A percentile compares a stretch with the other conserved stretches of the same genome.
Evolutionary conservation across 768 basidiomycete genomes (phyloP).

Genomic region (button mushroom (Agaricus bisporus)): DNA sequence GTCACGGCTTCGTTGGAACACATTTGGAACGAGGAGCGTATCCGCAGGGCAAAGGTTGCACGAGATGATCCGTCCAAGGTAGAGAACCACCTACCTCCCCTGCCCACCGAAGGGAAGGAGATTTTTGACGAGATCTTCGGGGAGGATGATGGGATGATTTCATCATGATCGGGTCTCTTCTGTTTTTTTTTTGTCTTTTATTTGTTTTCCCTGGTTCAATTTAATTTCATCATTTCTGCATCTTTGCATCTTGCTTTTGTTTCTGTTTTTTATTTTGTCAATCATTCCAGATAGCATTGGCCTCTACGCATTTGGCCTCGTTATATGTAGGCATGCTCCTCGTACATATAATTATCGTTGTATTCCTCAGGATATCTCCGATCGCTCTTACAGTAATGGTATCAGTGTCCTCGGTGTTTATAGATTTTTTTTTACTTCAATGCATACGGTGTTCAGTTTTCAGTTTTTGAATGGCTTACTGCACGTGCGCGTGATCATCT

Average conservation of each 20-base stretch:
- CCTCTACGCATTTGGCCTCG: background rate
- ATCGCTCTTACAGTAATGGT: background rate
- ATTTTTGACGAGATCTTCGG: conserved; percentile 74
- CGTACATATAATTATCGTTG: conserved; percentile 3
- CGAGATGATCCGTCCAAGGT: conserved; percentile 48
- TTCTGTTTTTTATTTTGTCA: conserved; percentile 9
- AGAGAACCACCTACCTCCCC: conserved; percentile 50
- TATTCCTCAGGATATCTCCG: conserved; percentile 5
- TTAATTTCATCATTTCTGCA: background rate
- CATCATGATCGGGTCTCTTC: conserved; percentile 40
- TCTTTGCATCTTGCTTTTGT: background rate
- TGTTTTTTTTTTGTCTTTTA: background rate
- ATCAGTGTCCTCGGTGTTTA: background rate
- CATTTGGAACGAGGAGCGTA: conserved; percentile 85
- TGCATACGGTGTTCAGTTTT: no score
- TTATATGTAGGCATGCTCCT: conserved; percentile 10
- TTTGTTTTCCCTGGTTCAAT: conserved; percentile 2
- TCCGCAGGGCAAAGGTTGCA: conserved; percentile 56
- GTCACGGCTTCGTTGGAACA: conserved; percentile 69
- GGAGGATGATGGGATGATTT: conserved; percentile 73
- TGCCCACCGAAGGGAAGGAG: conserved; percentile 69
- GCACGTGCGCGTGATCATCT: no score
- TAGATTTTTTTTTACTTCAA: background rate
- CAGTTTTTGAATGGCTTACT: no score
- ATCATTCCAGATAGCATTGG: conserved; percentile 13